A percentile compares a stretch with the other conserved stretches of the same genome.
phyloP scores from a whole-genome alignment of 2,329 filamentous ascomycete genomes.

The Trichoderma oligosporum region DNA sequence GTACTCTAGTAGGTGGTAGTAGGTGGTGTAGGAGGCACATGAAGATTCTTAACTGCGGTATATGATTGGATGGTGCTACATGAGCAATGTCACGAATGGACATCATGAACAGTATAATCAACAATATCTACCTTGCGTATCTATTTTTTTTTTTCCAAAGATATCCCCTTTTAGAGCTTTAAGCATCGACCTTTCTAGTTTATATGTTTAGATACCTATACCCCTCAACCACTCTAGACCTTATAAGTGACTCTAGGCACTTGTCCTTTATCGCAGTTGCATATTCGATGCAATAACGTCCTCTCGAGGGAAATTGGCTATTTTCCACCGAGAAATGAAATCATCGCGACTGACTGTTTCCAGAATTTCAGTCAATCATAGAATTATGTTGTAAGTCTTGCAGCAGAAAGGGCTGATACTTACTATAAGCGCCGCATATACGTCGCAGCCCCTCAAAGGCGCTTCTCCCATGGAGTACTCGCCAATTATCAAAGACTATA shows the following conservation, averaged over 20 bases:
- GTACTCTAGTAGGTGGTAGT: too few relatives aligned
- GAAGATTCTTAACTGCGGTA: too few relatives aligned
- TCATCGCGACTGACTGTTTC: constrained; percentile 71
- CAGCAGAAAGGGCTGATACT: constrained; percentile 37
- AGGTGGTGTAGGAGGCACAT: too few relatives aligned
- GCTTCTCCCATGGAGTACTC: constrained; percentile 81
- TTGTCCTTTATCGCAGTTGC: constrained; percentile 27
- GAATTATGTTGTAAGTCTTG: neutral
- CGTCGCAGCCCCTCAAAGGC: constrained; percentile 79
- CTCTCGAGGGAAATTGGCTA: constrained; percentile 59
- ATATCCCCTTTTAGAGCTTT: neutral
- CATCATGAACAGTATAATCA: neutral
- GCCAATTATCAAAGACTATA: constrained; percentile 92
- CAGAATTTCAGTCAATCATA: neutral
- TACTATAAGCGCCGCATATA: constrained; percentile 88
- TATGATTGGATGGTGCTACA: neutral
- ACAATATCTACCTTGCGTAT: neutral
- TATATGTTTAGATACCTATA: too few relatives aligned
- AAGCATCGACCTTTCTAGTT: neutral
- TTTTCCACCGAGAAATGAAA: constrained; percentile 71
- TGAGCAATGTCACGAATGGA: neutral
- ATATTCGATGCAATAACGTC: constrained; percentile 40
- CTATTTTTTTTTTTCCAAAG: neutral
- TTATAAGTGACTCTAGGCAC: too few relatives aligned
- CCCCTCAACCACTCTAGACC: too few relatives aligned